Evolutionary conservation across 2,329 filamentous ascomycete genomes (phyloP), one percentile per base, ranked within the genome.

Genomic region (Neurospora sp.): DNA sequence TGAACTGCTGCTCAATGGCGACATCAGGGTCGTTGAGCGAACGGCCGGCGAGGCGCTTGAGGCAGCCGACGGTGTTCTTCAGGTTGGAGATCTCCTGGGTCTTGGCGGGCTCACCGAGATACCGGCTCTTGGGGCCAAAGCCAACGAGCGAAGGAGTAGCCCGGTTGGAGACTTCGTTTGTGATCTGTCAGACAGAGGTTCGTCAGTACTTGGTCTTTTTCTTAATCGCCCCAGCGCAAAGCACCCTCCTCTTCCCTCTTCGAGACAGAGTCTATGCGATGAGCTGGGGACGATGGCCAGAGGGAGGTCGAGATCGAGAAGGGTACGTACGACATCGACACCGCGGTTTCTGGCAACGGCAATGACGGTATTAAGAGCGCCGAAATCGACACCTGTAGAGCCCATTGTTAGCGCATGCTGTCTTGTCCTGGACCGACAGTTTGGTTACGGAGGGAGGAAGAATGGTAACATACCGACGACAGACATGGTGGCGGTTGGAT

Each of bases 41-140:
- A 79, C 96, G 93, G 79, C 96, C 96, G 78, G 91, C 91, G 76
- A 99, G 90, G 78, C 96, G 92, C 85, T 97, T 97, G 78, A 99
- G 88, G 75, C 89, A 94, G 81, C 89, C 86, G 83, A 99, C 92
- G 76, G 96, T 99, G 88, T 99, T 99, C 87, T 98, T 99, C 79
- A 98, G 89, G 87, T 99, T 99, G 79, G 95, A 97, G 80, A 97
- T 96, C 84, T 99, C 96, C 84, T 97, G 95, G 75, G 95, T 98
- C 89, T 98, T 98, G 76, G 96, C 96, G 70, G 92, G 83, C 85
- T 99, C 96, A 75, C 96, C 96, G 74, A 99, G 88, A 81, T 96
- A 97, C 85, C 96, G 92, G 82, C 88, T 90, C 85, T 97, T 97
- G 80, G 93, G 91, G 71, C 93, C 93, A 82, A 99, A 99, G 78